Percentiles rank a stretch among this genome's conserved stretches.
Conservation (phyloP, 2,329 filamentous ascomycete genomes). For the Cadophora malorum region DNA sequence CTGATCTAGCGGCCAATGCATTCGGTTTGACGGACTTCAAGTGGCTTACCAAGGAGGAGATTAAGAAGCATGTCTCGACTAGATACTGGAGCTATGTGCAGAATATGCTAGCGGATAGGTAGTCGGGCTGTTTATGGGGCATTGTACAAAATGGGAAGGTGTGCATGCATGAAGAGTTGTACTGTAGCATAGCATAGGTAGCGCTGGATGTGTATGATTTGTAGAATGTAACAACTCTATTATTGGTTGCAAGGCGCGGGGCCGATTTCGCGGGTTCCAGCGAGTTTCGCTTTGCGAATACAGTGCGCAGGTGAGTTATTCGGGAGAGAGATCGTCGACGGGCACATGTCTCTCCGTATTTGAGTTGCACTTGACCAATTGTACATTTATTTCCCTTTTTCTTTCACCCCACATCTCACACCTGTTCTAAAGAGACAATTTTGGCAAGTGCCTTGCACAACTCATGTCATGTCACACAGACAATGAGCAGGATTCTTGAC, state of each 20-base stretch:
- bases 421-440: no score
- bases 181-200: constrained; percentile 30
- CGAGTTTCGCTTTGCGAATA: neutral
- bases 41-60: constrained; percentile 92
- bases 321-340: neutral
- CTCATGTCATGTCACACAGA: neutral
- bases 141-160: constrained; percentile 11
- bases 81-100: constrained; percentile 77
- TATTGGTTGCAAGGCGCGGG: constrained; percentile 7
- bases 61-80: constrained; percentile 67
- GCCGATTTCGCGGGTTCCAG: neutral
- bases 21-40: constrained; percentile 82
- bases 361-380: neutral
- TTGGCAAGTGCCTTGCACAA: no score
- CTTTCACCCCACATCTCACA: no score
- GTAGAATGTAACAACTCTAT: constrained; percentile 32
- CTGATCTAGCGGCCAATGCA: constrained; percentile 74
- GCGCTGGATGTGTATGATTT: constrained; percentile 26
- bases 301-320: neutral
- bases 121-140: constrained; percentile 56
- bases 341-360: neutral
- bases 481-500: neutral
- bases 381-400: neutral
- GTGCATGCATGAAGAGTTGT: constrained; percentile 15
- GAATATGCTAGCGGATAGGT: constrained; percentile 86